phyloP scores from a whole-genome alignment of 1,284 basidiomycete species.

The Heliocybe sulcata region DNA sequence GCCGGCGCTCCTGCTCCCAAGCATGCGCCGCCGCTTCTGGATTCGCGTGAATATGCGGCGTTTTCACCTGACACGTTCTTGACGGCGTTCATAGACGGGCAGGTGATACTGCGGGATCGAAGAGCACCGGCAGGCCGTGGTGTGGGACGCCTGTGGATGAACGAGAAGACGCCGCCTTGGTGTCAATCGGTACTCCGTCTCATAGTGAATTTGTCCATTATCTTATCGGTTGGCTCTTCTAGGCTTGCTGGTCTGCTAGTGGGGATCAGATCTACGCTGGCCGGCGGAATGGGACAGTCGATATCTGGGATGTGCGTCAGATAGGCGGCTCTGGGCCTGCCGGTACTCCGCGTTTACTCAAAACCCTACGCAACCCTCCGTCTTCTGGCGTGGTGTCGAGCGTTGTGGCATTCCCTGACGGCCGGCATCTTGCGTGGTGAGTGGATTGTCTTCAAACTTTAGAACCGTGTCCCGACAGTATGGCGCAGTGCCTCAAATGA shows the following conservation, averaged over 20 bases:
- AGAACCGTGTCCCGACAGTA: not conserved
- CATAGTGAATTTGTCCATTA: slow-evolving; percentile 3
- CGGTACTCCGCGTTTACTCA: slow-evolving; percentile 66
- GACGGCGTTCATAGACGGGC: slow-evolving; percentile 89
- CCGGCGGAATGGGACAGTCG: slow-evolving; percentile 84
- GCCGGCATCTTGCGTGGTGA: slow-evolving; percentile 84
- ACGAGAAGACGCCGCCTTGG: slow-evolving; percentile 92
- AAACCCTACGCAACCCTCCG: slow-evolving; percentile 78
- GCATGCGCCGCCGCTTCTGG: slow-evolving; percentile 67
- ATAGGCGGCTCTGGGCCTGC: slow-evolving; percentile 50
- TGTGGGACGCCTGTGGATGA: slow-evolving; percentile 81
- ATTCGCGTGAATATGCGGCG: slow-evolving; percentile 47
- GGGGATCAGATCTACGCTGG: slow-evolving; percentile 90
- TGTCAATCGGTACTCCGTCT: slow-evolving; percentile 72
- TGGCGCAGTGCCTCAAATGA: slow-evolving; percentile 77
- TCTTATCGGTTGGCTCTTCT: slow-evolving; percentile 6
- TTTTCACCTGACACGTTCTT: slow-evolving; percentile 85
- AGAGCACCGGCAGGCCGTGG: slow-evolving; percentile 62
- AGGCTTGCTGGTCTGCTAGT: slow-evolving; percentile 94
- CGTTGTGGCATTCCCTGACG: slow-evolving; percentile 86
- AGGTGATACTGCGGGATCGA: slow-evolving; percentile 88
- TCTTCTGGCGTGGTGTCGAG: slow-evolving; percentile 92
- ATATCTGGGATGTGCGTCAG: slow-evolving; percentile 90
- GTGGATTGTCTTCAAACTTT: slow-evolving; percentile 15
- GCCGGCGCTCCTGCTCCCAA: slow-evolving; percentile 34